Evolutionary conservation across 2,329 filamentous ascomycete species (phyloP).

Genomic region (Magnaporthiopsis incrustans): DNA sequence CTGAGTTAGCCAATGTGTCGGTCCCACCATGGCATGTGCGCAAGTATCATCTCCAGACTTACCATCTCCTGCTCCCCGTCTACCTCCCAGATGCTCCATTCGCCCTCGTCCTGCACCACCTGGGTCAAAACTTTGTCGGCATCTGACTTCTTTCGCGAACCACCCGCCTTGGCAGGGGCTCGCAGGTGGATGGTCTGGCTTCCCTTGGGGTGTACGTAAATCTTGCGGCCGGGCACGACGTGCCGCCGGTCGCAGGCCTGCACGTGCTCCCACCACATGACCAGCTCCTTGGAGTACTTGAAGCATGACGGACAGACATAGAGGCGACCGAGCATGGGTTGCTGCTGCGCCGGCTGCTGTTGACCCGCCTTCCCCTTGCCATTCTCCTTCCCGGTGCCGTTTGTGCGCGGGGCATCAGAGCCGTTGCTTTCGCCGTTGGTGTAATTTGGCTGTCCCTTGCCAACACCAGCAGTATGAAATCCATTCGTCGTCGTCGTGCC

Average conservation of each 20-base stretch:
- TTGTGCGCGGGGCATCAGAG: conserved; percentile 10
- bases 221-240: conserved; percentile 56
- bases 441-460: neutral
- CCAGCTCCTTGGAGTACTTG: conserved; percentile 68
- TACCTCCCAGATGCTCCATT: conserved; percentile 85
- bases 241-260: conserved; percentile 45
- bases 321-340: conserved; percentile 54
- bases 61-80: conserved; percentile 80
- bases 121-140: conserved; percentile 31
- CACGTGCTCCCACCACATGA: conserved; percentile 51
- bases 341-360: conserved; percentile 18
- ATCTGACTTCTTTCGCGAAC: conserved; percentile 28
- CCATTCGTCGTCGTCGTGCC: conserved; percentile 10
- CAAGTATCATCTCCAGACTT: conserved; percentile 21
- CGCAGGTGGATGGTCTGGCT: conserved; percentile 30
- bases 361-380: conserved; percentile 22
- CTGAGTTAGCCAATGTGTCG: neutral
- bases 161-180: conserved; percentile 23
- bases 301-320: conserved; percentile 93
- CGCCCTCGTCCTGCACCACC: conserved; percentile 51
- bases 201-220: conserved; percentile 59
- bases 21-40: neutral
- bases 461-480: neutral
- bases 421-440: conserved; percentile 23
- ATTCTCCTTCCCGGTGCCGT: conserved; percentile 20